Evolutionary conservation across 2,329 filamentous ascomycete genomes (phyloP), one percentile per base, ranked within the genome.

Genomic region (Aspergillus quadrilineatus): DNA sequence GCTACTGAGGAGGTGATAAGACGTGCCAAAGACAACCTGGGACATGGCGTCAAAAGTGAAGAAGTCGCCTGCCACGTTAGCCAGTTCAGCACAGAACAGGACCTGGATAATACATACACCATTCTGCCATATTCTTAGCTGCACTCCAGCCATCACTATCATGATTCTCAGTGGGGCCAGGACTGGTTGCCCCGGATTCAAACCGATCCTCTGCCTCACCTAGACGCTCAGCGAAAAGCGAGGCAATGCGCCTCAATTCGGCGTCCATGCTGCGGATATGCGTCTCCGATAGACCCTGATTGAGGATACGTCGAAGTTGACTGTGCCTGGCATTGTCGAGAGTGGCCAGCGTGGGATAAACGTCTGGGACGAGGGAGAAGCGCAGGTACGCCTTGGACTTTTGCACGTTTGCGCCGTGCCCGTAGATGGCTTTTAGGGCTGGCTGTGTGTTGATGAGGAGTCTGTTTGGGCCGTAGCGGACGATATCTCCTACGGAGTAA

Each of bases 401-500:
- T 28, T 30, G 26, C 12, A 45, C 43, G 10, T 45, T 45, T 30
- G 43, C 43, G 43, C 43, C 43, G 26, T 36, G 34, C 7, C 34
- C 34, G 34, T 36, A 36, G 34, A 36, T 36, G 8, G 34, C 32
- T 26, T 52, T 52, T 9, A 52, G 15, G 7, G n/a, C 50, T 6
- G 39, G 10, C 12, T 17, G 29, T 7, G 50, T 32, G 41, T 52
- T 45, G 30, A 52, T 36, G 9, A 44, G 15, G 7, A 52, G 10
- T n/a, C 28, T 17, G 30, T 44, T 52, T 1, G 50, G 50, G 6
- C 36, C 50, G 28, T 52, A 52, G 3, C 50, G 50, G n/a, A 52
- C 50, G 7, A 44, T 26, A 8, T n/a, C 14, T 6, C 50, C 39
- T 52, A 7, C 5, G 10, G 8, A n/a, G 29, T 4, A 12, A 10